These are phyloP conservation scores for Lathyrus sativus DNA, from an alignment of 306 rosid genomes.

Conservation along the genomic window DNA sequence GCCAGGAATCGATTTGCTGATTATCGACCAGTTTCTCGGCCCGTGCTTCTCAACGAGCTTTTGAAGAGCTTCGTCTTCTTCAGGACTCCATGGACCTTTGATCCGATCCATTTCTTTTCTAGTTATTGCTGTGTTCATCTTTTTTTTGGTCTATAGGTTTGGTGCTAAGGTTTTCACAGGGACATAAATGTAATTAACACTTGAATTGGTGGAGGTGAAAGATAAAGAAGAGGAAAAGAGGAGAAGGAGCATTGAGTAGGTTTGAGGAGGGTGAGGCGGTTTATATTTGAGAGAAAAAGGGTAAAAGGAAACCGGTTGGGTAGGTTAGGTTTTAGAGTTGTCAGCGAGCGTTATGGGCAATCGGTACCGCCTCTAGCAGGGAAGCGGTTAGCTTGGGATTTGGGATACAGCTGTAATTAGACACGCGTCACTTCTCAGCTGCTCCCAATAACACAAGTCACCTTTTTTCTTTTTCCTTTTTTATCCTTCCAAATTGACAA, in stretches of 20 bases:
- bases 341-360: slow-evolving; percentile 42
- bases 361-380: slow-evolving; percentile 66
- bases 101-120: slow-evolving; percentile 84
- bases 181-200: background rate
- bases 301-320: slow-evolving; percentile 63
- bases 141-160: too few species aligned
- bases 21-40: slow-evolving; percentile 86
- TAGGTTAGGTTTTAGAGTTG: slow-evolving; percentile 54
- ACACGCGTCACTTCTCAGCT: slow-evolving; percentile 77
- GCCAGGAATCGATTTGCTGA: slow-evolving; percentile 84
- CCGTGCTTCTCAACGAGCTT: slow-evolving; percentile 85
- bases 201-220: background rate
- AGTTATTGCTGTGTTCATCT: slow-evolving; percentile 32
- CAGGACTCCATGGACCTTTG: slow-evolving; percentile 98
- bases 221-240: background rate
- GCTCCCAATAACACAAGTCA: slow-evolving; percentile 50
- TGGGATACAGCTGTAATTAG: slow-evolving; percentile 87
- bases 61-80: slow-evolving; percentile 83
- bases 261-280: slow-evolving; percentile 2
- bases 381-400: slow-evolving; percentile 65
- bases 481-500: slow-evolving; percentile 15
- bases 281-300: slow-evolving; percentile 50
- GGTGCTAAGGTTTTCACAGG: background rate
- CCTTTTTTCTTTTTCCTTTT: slow-evolving; percentile 3
- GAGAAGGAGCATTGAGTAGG: slow-evolving; percentile 32